Evolutionary conservation across 257 asterid genomes (phyloP), one percentile per base, ranked within the genome.

Genomic region (Rhazya stricta): DNA sequence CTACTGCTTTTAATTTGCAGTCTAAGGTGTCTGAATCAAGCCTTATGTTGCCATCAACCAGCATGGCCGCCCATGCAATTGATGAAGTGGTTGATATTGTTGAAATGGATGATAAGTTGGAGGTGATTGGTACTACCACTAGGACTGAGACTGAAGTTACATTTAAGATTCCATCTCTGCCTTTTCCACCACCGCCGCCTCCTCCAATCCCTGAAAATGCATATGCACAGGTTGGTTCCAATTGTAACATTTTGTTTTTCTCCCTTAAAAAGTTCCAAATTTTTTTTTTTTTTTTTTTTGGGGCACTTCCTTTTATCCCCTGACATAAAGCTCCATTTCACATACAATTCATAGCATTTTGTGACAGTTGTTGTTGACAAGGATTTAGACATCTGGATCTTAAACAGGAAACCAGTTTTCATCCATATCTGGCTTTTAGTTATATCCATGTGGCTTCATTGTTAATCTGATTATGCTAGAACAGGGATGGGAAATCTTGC

Each of bases 41-140:
- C 65, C 68, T 72, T 43, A 37, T 58, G 36, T 79, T 88, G 79
- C 98, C 97, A 27, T 73, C 96, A 73, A 92, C 97, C 73, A 85
- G 96, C 83, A 84, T 89, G 84, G 97, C 97, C 56, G 97, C 97
- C 75, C 88, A 91, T 83, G 96, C 92, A 34, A 46, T 74, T 50
- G 96, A 94, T 82, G 96, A 90, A 69, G 93, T 84, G 27, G 86
- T 81, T 65, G 97, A 91, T 80, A 84, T 81, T 77, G 86, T 78
- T 57, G 97, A 88, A 77, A 77, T 61, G 32, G 86, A 86, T 69
- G 95, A 90, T 75, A 90, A 73, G 78, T 39, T 58, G 78, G 92
- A 72, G 30, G 83, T 25, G 62, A 71, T 54, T 78, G 81, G 72
- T 71, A 80, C 76, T 63, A 61, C 79, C 61, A n/a, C 81, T 51